A percentile compares a stretch with the other conserved stretches of the same genome.
Conservation (phyloP, 2,329 filamentous ascomycete genomes). For the Fusarium tupiense region DNA sequence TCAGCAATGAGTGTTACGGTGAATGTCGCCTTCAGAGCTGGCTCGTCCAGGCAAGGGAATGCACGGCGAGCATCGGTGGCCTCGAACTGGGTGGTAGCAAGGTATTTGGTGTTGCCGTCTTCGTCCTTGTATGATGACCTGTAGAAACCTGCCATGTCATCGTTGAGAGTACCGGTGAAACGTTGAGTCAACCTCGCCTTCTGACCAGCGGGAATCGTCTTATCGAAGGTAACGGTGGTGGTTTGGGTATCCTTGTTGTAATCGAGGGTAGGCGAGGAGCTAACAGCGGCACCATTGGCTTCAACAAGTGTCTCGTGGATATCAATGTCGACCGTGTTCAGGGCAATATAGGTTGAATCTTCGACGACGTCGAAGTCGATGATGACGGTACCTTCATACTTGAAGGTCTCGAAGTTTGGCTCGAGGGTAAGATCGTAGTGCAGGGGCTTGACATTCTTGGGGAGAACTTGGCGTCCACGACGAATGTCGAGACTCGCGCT, state of each 20-base stretch:
- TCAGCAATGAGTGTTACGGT: constrained; percentile 91
- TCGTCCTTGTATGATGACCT: constrained; percentile 89
- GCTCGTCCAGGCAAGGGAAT: constrained; percentile 97
- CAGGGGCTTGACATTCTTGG: constrained; percentile 88
- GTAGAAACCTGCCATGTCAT: constrained; percentile 98
- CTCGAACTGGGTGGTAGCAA: constrained; percentile 96
- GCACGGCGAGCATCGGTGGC: constrained; percentile 91
- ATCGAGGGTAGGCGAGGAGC: constrained; percentile 59
- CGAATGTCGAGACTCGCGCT: constrained; percentile 40
- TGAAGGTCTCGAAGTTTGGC: constrained; percentile 88
- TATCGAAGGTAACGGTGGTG: constrained; percentile 81
- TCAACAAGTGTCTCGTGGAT: constrained; percentile 70
- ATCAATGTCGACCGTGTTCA: constrained; percentile 89
- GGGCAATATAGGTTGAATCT: constrained; percentile 83
- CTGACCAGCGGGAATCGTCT: constrained; percentile 75
- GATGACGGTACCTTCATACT: constrained; percentile 83
- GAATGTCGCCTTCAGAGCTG: constrained; percentile 91
- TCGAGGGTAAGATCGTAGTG: constrained; percentile 95
- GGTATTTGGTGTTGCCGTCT: constrained; percentile 80
- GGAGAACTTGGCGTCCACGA: constrained; percentile 79
- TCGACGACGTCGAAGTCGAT: constrained; percentile 90
- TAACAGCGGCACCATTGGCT: constrained; percentile 59
- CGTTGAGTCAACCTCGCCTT: constrained; percentile 71
- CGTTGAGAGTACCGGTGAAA: constrained; percentile 84
- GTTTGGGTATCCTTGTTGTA: constrained; percentile 84